A percentile compares a stretch with the other conserved stretches of the same genome.
phyloP scores from a whole-genome alignment of 1,284 basidiomycete genomes.

The Leccinum ponderosum region DNA sequence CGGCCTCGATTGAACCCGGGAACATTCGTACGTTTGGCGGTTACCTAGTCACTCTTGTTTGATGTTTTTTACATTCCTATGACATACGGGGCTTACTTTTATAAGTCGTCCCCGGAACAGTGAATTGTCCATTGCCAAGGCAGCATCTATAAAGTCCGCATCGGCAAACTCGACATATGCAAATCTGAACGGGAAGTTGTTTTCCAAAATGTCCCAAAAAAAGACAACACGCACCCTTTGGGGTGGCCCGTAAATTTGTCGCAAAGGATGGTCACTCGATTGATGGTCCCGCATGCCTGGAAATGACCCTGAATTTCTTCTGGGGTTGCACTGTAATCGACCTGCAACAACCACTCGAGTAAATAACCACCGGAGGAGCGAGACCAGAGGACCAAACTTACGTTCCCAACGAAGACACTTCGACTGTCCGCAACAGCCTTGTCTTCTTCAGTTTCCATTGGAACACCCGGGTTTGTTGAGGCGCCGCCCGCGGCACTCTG shows the following conservation, averaged over 20 bases:
- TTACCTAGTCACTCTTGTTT: slow-evolving; percentile 59
- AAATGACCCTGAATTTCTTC: slow-evolving; percentile 99
- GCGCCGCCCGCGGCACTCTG: slow-evolving; percentile 43
- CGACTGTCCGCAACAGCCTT: slow-evolving; percentile 79
- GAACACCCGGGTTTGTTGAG: slow-evolving; percentile 41
- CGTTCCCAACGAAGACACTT: slow-evolving; percentile 97
- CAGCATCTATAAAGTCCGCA: slow-evolving; percentile 89
- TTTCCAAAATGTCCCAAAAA: slow-evolving; percentile 2
- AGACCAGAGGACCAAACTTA: slow-evolving; percentile 45
- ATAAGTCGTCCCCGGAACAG: slow-evolving; percentile 92
- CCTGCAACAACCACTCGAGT: slow-evolving; percentile 49
- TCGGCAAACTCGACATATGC: slow-evolving; percentile 99
- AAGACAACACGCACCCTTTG: slow-evolving; percentile 74
- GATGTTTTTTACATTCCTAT: slow-evolving; percentile 1
- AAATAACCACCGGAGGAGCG: slow-evolving; percentile 7
- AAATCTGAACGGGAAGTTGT: slow-evolving; percentile 57
- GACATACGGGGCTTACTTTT: slow-evolving; percentile 56
- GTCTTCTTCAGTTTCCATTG: slow-evolving; percentile 78
- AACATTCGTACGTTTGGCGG: slow-evolving; percentile 90
- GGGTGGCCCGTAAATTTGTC: slow-evolving; percentile 99
- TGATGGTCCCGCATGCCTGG: slow-evolving; percentile 96
- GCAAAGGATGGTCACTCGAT: slow-evolving; percentile 98
- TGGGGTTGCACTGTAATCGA: slow-evolving; percentile 96
- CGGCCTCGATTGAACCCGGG: slow-evolving; percentile 87
- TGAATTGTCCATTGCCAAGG: slow-evolving; percentile 94